Evolutionary conservation across 768 basidiomycete species (phyloP), one percentile per base, ranked within the genome.

Genomic region (Mycena venus): DNA sequence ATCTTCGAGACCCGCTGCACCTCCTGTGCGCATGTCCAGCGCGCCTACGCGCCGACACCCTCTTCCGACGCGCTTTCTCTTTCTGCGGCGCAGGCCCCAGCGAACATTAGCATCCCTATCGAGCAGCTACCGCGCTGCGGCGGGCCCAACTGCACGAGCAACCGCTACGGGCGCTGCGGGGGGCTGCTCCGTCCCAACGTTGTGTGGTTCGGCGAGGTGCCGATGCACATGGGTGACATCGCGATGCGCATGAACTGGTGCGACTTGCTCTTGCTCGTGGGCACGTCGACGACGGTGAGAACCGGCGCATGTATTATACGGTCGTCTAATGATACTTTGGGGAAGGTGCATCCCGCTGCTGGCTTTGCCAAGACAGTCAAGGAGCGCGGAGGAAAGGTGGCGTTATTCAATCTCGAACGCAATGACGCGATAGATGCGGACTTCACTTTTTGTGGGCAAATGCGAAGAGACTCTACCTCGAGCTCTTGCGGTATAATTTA

Each of bases 191-290:
- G 86, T 3, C 86, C 87, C 0, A 84, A 77, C 2, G 85, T 86
- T 6, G 84, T 87, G 7, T 86, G 86, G 87, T 87, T 86, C 70
- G 85, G 82, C 0, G 86, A 87, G 74, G 68, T 65, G n/a, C 80
- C 82, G 4, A 55, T 70, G 11, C 75, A 79, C 36, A 34, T 84
- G 70, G 77, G 78, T 21, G 76, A 82, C 49, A 84, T 87, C 42
- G 73, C 73, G 29, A 44, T 73, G 36, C 44, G 80, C 2, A 74
- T 86, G 17, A 70, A 79, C 19, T 51, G 75, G 64, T 80, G 78
- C 8, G 86, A 87, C 70, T 59, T 88, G 17, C 74, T 76, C 14
- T 61, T 88, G 23, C 81, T 87, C 27, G 77, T 88, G 6, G 87
- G 87, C 47, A 87, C 86, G 17, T 84, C 83, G 8, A 81, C 83